Evolutionary conservation across 2,329 filamentous ascomycete genomes (phyloP).

Genomic region (Zymoseptoria tritici): DNA sequence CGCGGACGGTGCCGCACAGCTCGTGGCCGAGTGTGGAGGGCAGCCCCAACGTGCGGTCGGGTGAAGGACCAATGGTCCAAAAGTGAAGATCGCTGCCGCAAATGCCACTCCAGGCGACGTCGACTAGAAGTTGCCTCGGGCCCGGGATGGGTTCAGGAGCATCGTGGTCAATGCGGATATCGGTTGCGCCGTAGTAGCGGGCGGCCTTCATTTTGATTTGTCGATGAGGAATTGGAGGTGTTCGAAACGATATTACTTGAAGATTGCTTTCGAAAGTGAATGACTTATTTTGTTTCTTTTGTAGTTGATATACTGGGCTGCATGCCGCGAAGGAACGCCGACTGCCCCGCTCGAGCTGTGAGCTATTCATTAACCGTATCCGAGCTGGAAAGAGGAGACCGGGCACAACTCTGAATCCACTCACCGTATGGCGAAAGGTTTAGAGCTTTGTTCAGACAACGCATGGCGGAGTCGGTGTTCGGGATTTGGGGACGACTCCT

Average conservation of each 20-base stretch:
- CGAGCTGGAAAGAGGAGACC: neutral
- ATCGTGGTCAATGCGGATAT: slow-evolving; percentile 21
- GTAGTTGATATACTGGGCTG: neutral
- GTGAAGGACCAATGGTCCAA: slow-evolving; percentile 14
- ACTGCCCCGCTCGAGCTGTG: neutral
- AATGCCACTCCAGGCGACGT: slow-evolving; percentile 22
- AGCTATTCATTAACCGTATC: neutral
- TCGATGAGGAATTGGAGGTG: neutral
- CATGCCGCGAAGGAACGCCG: neutral
- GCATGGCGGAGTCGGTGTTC: neutral
- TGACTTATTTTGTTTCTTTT: neutral
- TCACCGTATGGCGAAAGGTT: neutral
- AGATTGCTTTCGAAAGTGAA: neutral
- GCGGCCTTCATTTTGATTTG: slow-evolving; percentile 19
- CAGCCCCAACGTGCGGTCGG: slow-evolving; percentile 5
- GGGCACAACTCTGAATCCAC: neutral
- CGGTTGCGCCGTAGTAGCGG: slow-evolving; percentile 19
- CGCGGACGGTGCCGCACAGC: slow-evolving; percentile 18
- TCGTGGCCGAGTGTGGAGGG: slow-evolving; percentile 17
- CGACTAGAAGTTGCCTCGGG: slow-evolving; percentile 17
- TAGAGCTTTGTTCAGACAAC: neutral
- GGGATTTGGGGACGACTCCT: neutral
- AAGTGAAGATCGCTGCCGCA: slow-evolving; percentile 21
- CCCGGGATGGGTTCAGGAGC: slow-evolving; percentile 17
- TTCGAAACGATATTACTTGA: neutral